Evolutionary conservation across 371 early-diverging fungal species (phyloP), one percentile per base, ranked within the genome.

Genomic region (Lichtheimia ramosa): DNA sequence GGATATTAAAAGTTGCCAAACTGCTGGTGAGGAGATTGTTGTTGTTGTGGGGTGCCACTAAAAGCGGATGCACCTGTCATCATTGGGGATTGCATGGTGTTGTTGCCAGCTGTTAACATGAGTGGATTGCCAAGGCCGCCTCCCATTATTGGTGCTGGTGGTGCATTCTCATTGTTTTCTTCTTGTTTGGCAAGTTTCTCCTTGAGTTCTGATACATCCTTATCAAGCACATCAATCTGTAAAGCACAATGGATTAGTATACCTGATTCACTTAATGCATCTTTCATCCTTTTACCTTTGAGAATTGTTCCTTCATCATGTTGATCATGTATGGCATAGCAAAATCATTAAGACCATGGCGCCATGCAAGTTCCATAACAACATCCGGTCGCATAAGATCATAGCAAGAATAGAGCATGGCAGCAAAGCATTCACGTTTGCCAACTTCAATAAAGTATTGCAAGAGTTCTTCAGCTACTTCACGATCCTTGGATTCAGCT

Each of bases 241-340:
- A 43, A 12, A 24, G 5, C 0, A 41, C 3, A 16, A 14, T 12
- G 24, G 10, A 40, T 14, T 49, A 20, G 20, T n/a, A 51, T 50
- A 59, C 3, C 39, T 24, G 25, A 51, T 7, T 40, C n/a, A 3
- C 20, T 23, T 4, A 3, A 48, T 42, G 0, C 7, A 56, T 43
- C 13, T 39, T 39, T 8, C 5, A 20, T 61, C 25, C n/a, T 3
- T 14, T 48, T 54, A 89, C 85, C 87, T 93, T 92, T 50, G 57
- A 64, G 65, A 86, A 83, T 65, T 89, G 88, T 77, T 97, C 96
- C 51, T 92, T 85, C 74, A 91, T 80, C 49, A 83, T 81, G 65
- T 98, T 95, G 63, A 97, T 90, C 79, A 96, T 85, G 75, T 93
- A 97, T 7, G 99, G 99, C 95, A 96, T 96, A 28, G 95, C 92